Evolutionary conservation across 2,329 filamentous ascomycete genomes (phyloP), one percentile per base, ranked within the genome.

Genomic region (Fusarium tricinctum): DNA sequence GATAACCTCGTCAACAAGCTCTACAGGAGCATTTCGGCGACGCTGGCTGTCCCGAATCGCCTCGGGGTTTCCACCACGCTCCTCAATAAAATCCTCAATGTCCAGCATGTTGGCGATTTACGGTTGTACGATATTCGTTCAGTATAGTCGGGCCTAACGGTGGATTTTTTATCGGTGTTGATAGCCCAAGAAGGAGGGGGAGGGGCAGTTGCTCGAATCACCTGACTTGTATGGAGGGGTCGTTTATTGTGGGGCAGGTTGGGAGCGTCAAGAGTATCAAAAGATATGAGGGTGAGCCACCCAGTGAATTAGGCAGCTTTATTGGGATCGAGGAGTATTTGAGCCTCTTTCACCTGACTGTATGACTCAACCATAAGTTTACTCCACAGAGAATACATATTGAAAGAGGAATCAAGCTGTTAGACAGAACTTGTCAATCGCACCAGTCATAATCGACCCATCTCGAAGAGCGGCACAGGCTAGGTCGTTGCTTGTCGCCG

Each of bases 31-130:
- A 83, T 89, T 88, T 73, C 96, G 90, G 77, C 89, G 90, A 73
- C 91, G 88, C 82, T 99, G 96, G 69, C 92, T 96, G 80, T 97
- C 93, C 79, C 92, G 92, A 81, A 99, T 96, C 83, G 90, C 91
- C 77, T 97, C 91, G 17, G 94, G 93, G 82, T 98, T 89, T 73
- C 96, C 96, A 71, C 95, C 96, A 74, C 94, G 92, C 81, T 97
- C 93, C 78, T 87, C 81, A 76, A 95, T 91, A 78, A 95, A 93
- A 77, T 94, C 92, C 73, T 87, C 85, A 57, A 93, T 85, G 83
- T 94, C 92, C 72, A 93, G 85, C 91, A 93, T 93, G 33, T 66
- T 80, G 73, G 58, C 61, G 56, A 50, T 51, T 66, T 59, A 30
- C 35, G 39, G 60, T 66, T 58, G 58, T 73, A 63, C 52, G 58